Base-by-base conservation (phyloP, 495 filamentous ascomycete genomes). In the Aspergillus sclerotiicarbonarius region DNA sequence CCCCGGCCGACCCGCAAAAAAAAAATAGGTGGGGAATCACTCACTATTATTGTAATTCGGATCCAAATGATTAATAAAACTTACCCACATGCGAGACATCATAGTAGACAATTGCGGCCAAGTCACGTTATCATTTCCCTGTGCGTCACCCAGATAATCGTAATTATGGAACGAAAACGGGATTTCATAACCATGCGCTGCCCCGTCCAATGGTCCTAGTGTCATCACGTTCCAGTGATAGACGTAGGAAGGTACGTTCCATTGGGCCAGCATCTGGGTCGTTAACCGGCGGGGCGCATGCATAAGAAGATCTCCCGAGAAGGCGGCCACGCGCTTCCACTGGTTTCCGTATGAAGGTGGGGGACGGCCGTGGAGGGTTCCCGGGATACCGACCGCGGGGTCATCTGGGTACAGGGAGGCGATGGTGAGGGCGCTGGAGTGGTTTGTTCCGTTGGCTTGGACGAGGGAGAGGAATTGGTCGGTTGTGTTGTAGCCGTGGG, bases 181-280 rank as follows among this genome's bases (percentile, higher is more conserved):
- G 1, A 82, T 75, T 62, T 82, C 79, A 45, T 73, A 66, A 63
- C 80, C 80, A 59, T 82, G 79, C 71, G 10, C 68, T 66, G 37
- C 74, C 2, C 51, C 57, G 10, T 41, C 32, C 4, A 49, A 9
- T 15, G 16, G 35, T 1, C 20, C 46, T 3, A 25, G 5, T 3
- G 20, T 30, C 20, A 30, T 30, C 6, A 30, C 20, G 5, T 49
- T 49, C 32, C 29, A 82, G 56, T 74, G 71, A 64, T 81, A 82
- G 58, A 68, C 65, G 66, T 79, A 82, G 1, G 68, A 62, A 33
- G 19, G 13, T 0, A 53, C 19, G 10, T 41, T 29, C 32, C 32
- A 39, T 5, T 10, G 12, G 10, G 33, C 33, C 33, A 25, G n/a
- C 20, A 8, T 10, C 21, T 49, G 9, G 15, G 16, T 50, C 6